phyloP scores from a whole-genome alignment of 2,329 filamentous ascomycete genomes.

The Verticillium tricorpus region DNA sequence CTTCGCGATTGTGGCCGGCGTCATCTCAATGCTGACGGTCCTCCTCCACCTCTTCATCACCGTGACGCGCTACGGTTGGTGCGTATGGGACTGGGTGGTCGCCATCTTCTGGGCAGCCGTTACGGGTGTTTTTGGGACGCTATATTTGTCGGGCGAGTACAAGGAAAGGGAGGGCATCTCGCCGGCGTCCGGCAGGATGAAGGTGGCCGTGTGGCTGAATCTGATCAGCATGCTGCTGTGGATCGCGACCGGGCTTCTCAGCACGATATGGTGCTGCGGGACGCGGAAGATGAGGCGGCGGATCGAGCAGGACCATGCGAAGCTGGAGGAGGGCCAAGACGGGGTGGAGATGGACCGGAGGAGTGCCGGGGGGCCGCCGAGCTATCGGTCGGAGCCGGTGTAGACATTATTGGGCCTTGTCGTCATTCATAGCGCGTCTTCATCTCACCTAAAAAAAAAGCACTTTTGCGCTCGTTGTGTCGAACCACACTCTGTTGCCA shows the following conservation, averaged over 20 bases:
- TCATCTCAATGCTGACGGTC: conserved; percentile 5
- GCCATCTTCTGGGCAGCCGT: conserved; percentile 10
- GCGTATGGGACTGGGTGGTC: conserved; percentile 7
- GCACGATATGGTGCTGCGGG: background rate
- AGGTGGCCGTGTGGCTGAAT: conserved; percentile 6
- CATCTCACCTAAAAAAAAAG: too few relatives aligned
- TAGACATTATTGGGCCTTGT: background rate
- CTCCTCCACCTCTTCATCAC: conserved; percentile 7
- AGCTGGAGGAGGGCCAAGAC: background rate
- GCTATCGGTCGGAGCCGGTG: background rate
- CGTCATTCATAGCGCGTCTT: background rate
- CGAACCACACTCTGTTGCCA: too few relatives aligned
- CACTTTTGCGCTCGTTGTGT: too few relatives aligned
- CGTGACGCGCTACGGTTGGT: conserved; percentile 8
- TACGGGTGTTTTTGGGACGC: conserved; percentile 2
- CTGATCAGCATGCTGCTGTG: conserved; percentile 6
- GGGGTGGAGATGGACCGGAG: background rate
- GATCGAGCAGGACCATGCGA: background rate
- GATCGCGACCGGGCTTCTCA: background rate
- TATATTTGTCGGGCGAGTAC: background rate
- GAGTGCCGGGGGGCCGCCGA: background rate
- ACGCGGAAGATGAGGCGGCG: background rate
- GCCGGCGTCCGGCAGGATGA: background rate
- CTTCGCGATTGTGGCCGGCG: conserved; percentile 7
- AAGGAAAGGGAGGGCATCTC: background rate